phyloP scores from a whole-genome alignment of 208 protist genomes.

The Wallacemonas collosoma region DNA sequence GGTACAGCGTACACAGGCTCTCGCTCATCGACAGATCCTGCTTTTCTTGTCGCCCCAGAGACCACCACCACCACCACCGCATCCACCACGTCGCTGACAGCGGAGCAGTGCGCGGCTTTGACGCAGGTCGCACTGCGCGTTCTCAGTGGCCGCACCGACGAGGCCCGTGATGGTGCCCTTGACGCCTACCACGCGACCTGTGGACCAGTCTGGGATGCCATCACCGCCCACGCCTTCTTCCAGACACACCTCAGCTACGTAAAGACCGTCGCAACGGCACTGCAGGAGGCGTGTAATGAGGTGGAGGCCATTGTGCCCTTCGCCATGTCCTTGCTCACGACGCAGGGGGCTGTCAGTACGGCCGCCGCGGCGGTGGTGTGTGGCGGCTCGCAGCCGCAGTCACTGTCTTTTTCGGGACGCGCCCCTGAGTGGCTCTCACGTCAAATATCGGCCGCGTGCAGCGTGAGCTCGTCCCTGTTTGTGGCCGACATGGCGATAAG shows the following conservation, averaged over 20 bases:
- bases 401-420: conserved; percentile 7
- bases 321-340: conserved; percentile 18
- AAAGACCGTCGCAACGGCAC: conserved; percentile 9
- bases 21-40: no score
- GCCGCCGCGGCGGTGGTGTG: neutral
- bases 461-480: neutral
- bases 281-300: conserved; percentile 33
- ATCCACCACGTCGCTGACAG: neutral
- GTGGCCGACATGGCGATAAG: neutral
- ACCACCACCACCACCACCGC: neutral
- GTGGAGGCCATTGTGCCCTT: conserved; percentile 26
- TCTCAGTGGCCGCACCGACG: conserved; percentile 31
- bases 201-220: conserved; percentile 39
- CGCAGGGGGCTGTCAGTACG: neutral
- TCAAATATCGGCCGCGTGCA: conserved; percentile 11
- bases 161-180: conserved; percentile 29
- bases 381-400: neutral
- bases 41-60: no score
- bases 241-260: conserved; percentile 24
- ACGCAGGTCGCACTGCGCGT: conserved; percentile 26
- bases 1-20: no score
- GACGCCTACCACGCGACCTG: conserved; percentile 30
- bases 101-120: neutral
- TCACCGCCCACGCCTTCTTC: conserved; percentile 31
- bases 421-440: conserved; percentile 8